These are phyloP conservation scores for Hippophae gyantsensis DNA, from an alignment of 306 rosid species.

Conservation along the genomic window DNA sequence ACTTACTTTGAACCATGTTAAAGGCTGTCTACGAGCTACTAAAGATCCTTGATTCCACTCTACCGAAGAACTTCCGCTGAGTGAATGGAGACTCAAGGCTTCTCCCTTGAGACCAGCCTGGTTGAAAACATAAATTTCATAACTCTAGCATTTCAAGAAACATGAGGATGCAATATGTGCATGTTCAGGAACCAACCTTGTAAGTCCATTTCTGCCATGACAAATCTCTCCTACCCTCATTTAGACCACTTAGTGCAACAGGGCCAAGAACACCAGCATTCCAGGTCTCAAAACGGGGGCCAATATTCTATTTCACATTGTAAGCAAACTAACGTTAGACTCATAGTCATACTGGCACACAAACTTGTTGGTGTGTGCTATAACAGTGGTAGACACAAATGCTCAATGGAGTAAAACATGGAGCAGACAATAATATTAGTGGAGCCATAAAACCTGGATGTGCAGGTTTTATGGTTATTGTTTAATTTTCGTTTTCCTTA, in stretches of 20 bases:
- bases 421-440: no score
- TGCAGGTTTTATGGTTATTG: no score
- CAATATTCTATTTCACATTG: conserved; percentile 57
- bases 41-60: conserved; percentile 79
- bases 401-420: no score
- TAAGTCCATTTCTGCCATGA: conserved; percentile 99
- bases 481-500: no score
- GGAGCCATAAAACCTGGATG: no score
- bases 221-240: conserved; percentile 89
- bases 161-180: neutral
- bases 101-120: conserved; percentile 94
- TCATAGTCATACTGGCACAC: neutral
- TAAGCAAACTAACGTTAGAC: conserved; percentile 16
- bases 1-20: conserved; percentile 97
- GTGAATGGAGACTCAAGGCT: conserved; percentile 82
- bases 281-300: conserved; percentile 97
- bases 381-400: no score
- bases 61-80: conserved; percentile 84
- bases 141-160: conserved; percentile 21
- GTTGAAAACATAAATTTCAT: conserved; percentile 17
- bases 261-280: conserved; percentile 96
- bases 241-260: conserved; percentile 63
- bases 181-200: conserved; percentile 46
- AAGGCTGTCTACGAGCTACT: conserved; percentile 61
- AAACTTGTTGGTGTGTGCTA: no score